Conservation (phyloP, 1,139 yeast genomes). For the Zygosaccharomyces sapae region DNA sequence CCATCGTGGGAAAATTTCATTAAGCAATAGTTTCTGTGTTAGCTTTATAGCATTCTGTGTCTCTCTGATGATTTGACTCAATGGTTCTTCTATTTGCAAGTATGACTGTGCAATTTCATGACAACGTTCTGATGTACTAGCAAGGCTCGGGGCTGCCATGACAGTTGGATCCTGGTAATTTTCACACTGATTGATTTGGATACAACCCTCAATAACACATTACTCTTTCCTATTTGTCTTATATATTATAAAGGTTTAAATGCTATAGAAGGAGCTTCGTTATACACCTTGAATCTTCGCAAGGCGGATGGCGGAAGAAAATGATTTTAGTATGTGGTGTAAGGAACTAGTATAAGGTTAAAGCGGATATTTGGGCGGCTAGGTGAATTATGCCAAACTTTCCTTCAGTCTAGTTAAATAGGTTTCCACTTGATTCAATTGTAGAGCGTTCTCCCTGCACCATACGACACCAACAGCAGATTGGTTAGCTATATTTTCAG, state of each 20-base stretch:
- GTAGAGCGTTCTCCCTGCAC: conserved; percentile 24
- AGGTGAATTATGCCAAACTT: conserved; percentile 13
- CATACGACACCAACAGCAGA: conserved; percentile 17
- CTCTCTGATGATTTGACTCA: conserved; percentile 21
- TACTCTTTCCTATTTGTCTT: background rate
- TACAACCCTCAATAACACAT: background rate
- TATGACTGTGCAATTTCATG: conserved; percentile 30
- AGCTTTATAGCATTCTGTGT: conserved; percentile 31
- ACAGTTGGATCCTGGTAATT: background rate
- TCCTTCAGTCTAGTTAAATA: conserved; percentile 20
- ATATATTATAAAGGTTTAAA: background rate
- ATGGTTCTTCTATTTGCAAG: conserved; percentile 15
- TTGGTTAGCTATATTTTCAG: conserved; percentile 5
- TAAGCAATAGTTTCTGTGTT: conserved; percentile 24
- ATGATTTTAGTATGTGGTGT: conserved; percentile 3
- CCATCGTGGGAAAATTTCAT: conserved; percentile 32
- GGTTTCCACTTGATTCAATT: conserved; percentile 18
- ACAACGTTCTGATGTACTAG: conserved; percentile 28
- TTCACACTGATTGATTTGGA: background rate
- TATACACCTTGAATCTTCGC: background rate
- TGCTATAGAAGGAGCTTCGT: background rate
- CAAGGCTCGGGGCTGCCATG: conserved; percentile 17
- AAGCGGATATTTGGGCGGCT: background rate
- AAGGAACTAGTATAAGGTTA: conserved; percentile 1
- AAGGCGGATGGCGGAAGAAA: conserved; percentile 1